These are phyloP conservation scores for Stachybotrys echinatus DNA, from an alignment of 2,329 filamentous ascomycete species.

Conservation along the genomic window DNA sequence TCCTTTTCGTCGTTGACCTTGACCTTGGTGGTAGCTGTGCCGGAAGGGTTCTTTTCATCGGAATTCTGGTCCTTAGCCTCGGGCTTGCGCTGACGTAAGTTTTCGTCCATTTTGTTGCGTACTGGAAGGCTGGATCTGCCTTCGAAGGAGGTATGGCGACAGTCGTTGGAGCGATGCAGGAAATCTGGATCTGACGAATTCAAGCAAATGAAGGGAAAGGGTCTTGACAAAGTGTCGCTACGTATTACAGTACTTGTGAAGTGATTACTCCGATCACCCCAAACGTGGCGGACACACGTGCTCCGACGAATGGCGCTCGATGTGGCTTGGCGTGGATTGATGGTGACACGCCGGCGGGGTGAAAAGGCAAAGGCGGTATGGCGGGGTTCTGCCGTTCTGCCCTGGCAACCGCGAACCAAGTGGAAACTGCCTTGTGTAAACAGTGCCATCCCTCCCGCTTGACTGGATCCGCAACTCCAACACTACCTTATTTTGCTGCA, in stretches of 20 bases:
- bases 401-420: slow-evolving; percentile 6
- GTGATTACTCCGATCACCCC: neutral
- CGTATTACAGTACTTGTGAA: neutral
- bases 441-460: neutral
- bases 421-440: neutral
- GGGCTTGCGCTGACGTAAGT: slow-evolving; percentile 40
- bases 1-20: slow-evolving; percentile 41
- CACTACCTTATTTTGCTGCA: neutral
- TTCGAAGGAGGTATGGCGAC: too few relatives aligned
- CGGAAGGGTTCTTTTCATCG: slow-evolving; percentile 7
- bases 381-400: neutral
- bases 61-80: slow-evolving; percentile 12
- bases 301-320: neutral
- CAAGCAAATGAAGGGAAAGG: neutral
- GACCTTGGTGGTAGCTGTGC: slow-evolving; percentile 18
- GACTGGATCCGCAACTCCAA: neutral
- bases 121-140: too few relatives aligned
- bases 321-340: neutral
- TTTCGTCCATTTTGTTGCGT: slow-evolving; percentile 29
- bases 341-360: slow-evolving; percentile 9
- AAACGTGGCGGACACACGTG: neutral
- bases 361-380: neutral
- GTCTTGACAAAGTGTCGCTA: neutral
- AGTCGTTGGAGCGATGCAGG: too few relatives aligned
- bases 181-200: neutral